These are phyloP conservation scores for Eimeria brunetti DNA, from an alignment of 169 alveolate species.

Conservation along the genomic window DNA sequence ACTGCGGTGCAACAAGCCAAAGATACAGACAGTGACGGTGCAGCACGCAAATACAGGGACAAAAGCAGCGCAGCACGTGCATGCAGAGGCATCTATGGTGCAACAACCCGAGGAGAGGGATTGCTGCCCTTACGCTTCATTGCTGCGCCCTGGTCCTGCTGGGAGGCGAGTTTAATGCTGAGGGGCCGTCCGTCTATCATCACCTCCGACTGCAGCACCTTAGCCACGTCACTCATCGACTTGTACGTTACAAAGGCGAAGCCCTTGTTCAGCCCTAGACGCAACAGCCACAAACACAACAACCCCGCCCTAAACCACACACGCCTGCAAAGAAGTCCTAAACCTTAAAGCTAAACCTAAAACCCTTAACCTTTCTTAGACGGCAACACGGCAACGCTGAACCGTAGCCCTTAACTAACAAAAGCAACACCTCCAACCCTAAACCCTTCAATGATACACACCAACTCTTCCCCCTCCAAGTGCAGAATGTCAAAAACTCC, in stretches of 20 bases:
- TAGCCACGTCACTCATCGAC: conserved; percentile 52
- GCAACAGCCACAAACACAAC: neutral
- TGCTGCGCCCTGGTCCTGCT: conserved; percentile 64
- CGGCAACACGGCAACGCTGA: no score
- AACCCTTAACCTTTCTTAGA: neutral
- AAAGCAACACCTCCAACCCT: neutral
- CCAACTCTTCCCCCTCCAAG: neutral
- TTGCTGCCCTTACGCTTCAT: conserved; percentile 25
- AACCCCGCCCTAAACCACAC: neutral
- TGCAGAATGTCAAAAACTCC: neutral
- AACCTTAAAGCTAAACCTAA: neutral
- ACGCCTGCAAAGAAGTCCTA: neutral
- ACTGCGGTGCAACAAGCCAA: neutral
- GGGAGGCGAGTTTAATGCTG: conserved; percentile 63
- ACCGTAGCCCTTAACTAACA: no score
- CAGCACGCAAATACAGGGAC: neutral
- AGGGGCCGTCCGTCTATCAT: conserved; percentile 56
- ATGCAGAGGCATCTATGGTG: no score
- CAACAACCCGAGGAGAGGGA: neutral
- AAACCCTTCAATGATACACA: neutral
- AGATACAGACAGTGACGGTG: neutral
- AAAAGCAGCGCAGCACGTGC: neutral
- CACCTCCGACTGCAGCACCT: conserved; percentile 59
- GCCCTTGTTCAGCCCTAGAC: conserved; percentile 55
- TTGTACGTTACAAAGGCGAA: conserved; percentile 71